Evolutionary conservation across 805 yeast species (phyloP).

Genomic region (Hagleromyces aurorensis): DNA sequence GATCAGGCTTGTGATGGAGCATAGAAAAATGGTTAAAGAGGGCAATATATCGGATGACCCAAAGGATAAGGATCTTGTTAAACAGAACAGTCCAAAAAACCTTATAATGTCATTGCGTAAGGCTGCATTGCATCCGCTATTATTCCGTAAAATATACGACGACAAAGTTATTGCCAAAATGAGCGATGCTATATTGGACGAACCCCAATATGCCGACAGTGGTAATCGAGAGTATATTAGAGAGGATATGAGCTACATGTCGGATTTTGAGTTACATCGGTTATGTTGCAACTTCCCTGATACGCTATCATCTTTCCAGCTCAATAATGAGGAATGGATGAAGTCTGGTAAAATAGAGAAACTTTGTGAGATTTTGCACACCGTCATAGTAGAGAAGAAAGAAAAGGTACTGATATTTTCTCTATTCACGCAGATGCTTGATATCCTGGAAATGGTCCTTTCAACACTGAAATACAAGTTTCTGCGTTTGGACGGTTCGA

Average conservation of each 20-base stretch:
- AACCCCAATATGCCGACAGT: constrained; percentile 59
- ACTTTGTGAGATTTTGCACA: constrained; percentile 49
- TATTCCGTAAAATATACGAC: constrained; percentile 60
- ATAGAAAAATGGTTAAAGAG: constrained; percentile 24
- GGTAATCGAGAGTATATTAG: constrained; percentile 71
- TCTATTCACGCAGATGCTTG: constrained; percentile 85
- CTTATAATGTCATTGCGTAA: constrained; percentile 84
- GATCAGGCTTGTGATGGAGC: constrained; percentile 36
- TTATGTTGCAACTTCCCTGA: constrained; percentile 66
- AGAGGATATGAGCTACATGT: constrained; percentile 95
- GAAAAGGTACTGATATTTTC: constrained; percentile 79
- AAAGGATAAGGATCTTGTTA: constrained; percentile 33
- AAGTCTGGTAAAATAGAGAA: constrained; percentile 66
- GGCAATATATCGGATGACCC: constrained; percentile 15
- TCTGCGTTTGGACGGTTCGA: constrained; percentile 85
- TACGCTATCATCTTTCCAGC: constrained; percentile 45
- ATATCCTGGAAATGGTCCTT: constrained; percentile 73
- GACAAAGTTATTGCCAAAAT: constrained; percentile 51
- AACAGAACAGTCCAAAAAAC: constrained; percentile 38
- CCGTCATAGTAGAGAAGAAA: constrained; percentile 42
- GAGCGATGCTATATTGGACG: constrained; percentile 74
- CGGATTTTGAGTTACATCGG: constrained; percentile 77
- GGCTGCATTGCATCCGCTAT: constrained; percentile 85
- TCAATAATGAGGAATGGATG: constrained; percentile 49
- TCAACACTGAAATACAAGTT: constrained; percentile 59